Evolutionary conservation across 2,329 filamentous ascomycete genomes (phyloP).

Genomic region (Fusarium sambucinum): DNA sequence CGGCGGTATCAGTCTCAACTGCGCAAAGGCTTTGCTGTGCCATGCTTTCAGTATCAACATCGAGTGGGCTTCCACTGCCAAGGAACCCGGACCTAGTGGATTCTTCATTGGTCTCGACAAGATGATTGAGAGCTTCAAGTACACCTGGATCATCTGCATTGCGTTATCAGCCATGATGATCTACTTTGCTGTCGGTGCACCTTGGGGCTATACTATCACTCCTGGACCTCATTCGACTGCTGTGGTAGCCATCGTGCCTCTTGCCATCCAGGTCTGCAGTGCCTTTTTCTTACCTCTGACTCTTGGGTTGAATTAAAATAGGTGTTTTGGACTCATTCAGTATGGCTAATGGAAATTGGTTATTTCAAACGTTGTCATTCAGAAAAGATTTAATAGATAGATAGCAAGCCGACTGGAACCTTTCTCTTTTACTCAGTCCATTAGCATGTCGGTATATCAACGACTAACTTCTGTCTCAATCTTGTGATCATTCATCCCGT

Average conservation of each 20-base stretch:
- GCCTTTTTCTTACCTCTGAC: not conserved
- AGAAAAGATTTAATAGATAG: not conserved
- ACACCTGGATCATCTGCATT: not conserved
- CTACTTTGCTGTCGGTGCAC: not conserved
- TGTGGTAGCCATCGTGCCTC: not conserved
- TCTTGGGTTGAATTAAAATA: not conserved
- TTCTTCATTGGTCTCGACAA: not conserved
- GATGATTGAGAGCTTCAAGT: not conserved
- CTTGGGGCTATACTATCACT: not conserved
- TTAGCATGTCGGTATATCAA: not conserved
- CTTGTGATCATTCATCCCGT: rapidly evolving
- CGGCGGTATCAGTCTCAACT: not conserved
- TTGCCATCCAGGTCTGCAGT: not conserved
- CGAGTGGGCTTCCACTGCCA: not conserved
- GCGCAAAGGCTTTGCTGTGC: not conserved
- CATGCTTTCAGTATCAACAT: not conserved
- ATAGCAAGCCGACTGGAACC: rapidly evolving
- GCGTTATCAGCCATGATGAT: not conserved
- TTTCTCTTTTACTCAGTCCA: not conserved
- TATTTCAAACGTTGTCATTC: not conserved
- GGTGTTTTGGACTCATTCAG: rapidly evolving
- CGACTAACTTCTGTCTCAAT: rapidly evolving
- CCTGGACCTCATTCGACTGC: not conserved
- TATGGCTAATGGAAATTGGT: too few species aligned
- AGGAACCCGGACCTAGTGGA: not conserved